Evolutionary conservation across 163 green algal species (phyloP).

Genomic region (Chlorella variabilis): DNA sequence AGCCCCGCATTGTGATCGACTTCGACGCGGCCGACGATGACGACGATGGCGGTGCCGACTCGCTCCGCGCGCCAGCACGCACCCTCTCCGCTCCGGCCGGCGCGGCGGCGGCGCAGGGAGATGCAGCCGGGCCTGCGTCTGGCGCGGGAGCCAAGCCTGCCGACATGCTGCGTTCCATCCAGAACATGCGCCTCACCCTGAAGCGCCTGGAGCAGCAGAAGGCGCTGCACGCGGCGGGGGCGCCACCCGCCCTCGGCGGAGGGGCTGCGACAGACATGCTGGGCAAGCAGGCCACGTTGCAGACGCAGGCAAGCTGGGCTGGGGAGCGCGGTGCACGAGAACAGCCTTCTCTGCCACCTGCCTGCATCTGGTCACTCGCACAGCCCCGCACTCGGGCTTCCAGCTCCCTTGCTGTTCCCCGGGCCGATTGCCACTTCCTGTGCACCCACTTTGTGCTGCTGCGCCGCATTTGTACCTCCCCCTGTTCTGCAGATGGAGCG

Average conservation of each 20-base stretch:
- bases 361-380: neutral
- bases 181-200: constrained; percentile 20
- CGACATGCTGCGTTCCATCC: constrained; percentile 32
- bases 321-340: no score
- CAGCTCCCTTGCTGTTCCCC: no score
- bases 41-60: neutral
- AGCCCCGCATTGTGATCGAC: constrained; percentile 33
- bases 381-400: neutral
- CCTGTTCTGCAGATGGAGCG: constrained; percentile 29
- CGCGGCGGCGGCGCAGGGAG: neutral
- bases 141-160: neutral
- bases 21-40: constrained; percentile 31
- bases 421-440: no score
- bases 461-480: no score
- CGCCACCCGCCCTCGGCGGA: no score
- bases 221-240: neutral
- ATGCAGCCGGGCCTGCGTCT: neutral
- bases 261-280: neutral
- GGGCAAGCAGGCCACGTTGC: constrained; percentile 11
- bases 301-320: neutral
- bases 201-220: constrained; percentile 35
- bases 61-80: neutral
- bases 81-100: neutral
- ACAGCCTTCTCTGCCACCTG: no score
- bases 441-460: no score